Percentiles rank a stretch among this genome's conserved stretches.
Conservation (phyloP, 106 monocot species). For the Narthecium ossifragum region DNA sequence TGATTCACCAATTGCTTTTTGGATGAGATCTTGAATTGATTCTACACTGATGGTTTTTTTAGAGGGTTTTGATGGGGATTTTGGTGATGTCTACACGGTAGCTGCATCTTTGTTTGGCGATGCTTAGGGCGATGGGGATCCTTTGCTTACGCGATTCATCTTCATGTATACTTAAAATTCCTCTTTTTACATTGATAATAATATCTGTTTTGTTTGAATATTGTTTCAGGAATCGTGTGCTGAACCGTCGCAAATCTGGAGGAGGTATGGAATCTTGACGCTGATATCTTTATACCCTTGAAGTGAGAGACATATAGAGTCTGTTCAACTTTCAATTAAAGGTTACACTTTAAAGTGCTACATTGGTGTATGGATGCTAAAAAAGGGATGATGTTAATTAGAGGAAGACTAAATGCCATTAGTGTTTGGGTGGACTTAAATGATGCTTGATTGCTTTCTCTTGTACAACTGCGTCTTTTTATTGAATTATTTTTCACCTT, state of each 20-base stretch:
- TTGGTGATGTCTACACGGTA: no score
- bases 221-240: conserved; percentile 32
- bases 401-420: not conserved
- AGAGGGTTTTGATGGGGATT: no score
- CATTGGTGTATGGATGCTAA: no score
- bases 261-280: conserved; percentile 10
- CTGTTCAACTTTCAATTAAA: not conserved
- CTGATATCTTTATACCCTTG: not conserved
- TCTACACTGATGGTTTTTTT: no score
- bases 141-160: no score
- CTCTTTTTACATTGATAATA: not conserved
- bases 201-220: not conserved
- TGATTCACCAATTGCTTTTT: no score
- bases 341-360: no score
- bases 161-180: no score
- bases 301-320: conserved; percentile 2
- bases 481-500: not conserved
- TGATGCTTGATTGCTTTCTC: not conserved
- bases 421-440: not conserved
- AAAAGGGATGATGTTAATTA: no score
- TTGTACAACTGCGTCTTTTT: not conserved
- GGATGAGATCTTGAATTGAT: no score
- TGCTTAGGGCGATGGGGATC: no score
- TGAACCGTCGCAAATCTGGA: conserved; percentile 46
- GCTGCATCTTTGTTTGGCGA: no score